Percentiles rank a stretch among this genome's conserved stretches.
phyloP scores from a whole-genome alignment of 1,139 yeast genomes.

The Lipomyces yarrowii region DNA sequence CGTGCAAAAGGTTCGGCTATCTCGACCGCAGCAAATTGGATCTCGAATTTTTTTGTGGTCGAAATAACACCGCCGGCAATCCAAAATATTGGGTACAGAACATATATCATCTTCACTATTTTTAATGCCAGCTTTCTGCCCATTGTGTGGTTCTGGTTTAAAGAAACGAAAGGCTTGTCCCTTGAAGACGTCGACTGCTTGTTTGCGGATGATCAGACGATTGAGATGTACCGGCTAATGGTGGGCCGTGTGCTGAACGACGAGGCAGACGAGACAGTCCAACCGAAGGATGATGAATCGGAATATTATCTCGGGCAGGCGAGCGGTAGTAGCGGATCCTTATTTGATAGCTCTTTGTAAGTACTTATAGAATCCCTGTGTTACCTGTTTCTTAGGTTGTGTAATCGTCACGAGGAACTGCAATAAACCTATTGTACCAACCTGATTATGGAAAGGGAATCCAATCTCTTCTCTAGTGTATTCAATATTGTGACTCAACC shows the following conservation, averaged over 20 bases:
- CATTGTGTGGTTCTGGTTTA: slow-evolving; percentile 62
- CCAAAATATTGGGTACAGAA: slow-evolving; percentile 72
- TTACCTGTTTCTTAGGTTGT: not conserved
- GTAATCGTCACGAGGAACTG: not conserved
- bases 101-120: slow-evolving; percentile 78
- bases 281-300: not conserved
- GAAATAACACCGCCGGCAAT: slow-evolving; percentile 85
- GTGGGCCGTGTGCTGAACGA: not conserved
- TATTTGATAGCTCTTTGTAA: not conserved
- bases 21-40: slow-evolving; percentile 92
- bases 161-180: slow-evolving; percentile 84
- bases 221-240: not conserved
- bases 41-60: slow-evolving; percentile 87
- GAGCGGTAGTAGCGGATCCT: not conserved
- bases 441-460: too few species aligned
- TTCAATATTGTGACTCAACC: too few species aligned
- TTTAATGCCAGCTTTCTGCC: slow-evolving; percentile 64
- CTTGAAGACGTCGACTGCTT: slow-evolving; percentile 86
- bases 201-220: slow-evolving; percentile 56
- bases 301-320: not conserved
- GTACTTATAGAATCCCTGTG: not conserved
- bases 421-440: too few species aligned
- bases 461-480: too few species aligned
- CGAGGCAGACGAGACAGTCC: not conserved
- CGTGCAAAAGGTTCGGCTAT: slow-evolving; percentile 89